These are phyloP conservation scores for Podaxis sp. DNA, from an alignment of 768 basidiomycete species.

Conservation along the genomic window DNA sequence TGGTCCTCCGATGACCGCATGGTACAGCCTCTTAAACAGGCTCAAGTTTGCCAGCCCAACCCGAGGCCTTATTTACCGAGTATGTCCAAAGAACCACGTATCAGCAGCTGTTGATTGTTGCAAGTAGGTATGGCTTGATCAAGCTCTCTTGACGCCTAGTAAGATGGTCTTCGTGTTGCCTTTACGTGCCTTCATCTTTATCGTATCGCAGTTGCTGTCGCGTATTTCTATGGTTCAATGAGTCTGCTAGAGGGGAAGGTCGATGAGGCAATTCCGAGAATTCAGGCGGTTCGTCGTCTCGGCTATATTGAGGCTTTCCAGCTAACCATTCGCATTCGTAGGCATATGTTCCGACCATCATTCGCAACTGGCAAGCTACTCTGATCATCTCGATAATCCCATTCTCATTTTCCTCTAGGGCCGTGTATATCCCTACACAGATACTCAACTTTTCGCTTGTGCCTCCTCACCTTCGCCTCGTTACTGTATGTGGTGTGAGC, in stretches of 20 bases:
- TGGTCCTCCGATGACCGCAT: constrained; percentile 79
- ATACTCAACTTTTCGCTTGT: constrained; percentile 76
- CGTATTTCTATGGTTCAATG: constrained; percentile 69
- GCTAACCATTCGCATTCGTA: constrained; percentile 20
- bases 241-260: constrained; percentile 76
- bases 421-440: constrained; percentile 75
- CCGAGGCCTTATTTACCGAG: constrained; percentile 59
- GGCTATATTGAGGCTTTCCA: neutral
- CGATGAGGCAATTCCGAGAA: constrained; percentile 43
- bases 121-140: constrained; percentile 75
- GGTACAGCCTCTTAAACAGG: constrained; percentile 73
- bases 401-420: constrained; percentile 35
- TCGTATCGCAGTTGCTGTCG: constrained; percentile 36
- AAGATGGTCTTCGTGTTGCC: constrained; percentile 13
- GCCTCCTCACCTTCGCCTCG: constrained; percentile 74
- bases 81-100: constrained; percentile 28
- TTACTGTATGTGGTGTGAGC: constrained; percentile 72
- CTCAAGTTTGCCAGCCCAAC: constrained; percentile 66
- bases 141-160: constrained; percentile 75
- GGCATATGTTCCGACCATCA: constrained; percentile 70
- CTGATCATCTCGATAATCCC: neutral
- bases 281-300: constrained; percentile 36
- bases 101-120: neutral
- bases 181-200: neutral
- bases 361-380: constrained; percentile 66